phyloP scores from a whole-genome alignment of 2,329 filamentous ascomycete species.

The Diaporthe vaccinii region DNA sequence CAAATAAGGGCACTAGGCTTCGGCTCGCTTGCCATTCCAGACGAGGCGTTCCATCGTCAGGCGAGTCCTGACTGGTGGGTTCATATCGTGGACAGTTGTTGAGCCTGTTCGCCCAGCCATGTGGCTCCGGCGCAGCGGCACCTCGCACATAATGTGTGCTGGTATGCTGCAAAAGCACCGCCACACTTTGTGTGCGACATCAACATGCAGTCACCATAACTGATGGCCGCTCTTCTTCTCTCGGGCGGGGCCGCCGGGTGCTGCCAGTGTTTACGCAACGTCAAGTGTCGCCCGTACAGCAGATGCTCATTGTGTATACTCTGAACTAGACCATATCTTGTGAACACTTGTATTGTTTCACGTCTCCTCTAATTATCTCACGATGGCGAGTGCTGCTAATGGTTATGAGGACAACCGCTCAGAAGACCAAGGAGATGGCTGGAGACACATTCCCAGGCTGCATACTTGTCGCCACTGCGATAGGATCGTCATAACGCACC shows the following conservation, averaged over 20 bases:
- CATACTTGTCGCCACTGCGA: constrained; percentile 1
- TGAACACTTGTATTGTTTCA: neutral
- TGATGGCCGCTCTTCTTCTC: neutral
- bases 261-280: neutral
- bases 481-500: neutral
- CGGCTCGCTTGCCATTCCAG: neutral
- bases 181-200: neutral
- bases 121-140: no score
- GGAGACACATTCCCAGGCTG: neutral
- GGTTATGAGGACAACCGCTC: neutral
- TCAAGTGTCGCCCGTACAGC: neutral
- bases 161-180: neutral
- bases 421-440: neutral
- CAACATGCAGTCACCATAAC: neutral
- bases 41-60: neutral
- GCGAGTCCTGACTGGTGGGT: neutral
- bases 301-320: neutral
- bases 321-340: neutral
- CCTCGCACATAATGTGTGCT: neutral
- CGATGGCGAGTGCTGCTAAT: neutral
- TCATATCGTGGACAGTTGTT: no score
- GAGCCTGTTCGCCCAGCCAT: no score
- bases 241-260: neutral
- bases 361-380: neutral
- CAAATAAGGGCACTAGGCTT: no score